A percentile compares a stretch with the other conserved stretches of the same genome.
These are phyloP conservation scores for Stellera chamaejasme DNA, from an alignment of 345 rosid species.

Conservation along the genomic window DNA sequence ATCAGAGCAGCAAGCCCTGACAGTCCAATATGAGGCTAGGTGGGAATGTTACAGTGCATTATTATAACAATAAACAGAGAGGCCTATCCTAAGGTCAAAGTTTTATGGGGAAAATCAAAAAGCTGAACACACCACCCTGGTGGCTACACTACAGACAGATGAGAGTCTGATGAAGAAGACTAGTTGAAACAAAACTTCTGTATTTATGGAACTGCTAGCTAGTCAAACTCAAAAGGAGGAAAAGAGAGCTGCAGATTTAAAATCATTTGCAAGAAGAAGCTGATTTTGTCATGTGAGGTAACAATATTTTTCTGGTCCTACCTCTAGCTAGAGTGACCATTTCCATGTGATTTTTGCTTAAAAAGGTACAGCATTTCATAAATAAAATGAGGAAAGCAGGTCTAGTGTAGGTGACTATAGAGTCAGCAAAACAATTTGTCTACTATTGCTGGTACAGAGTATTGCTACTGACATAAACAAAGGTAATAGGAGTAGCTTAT, in stretches of 20 bases:
- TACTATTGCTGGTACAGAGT: neutral
- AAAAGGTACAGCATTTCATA: neutral
- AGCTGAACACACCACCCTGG: conserved; percentile 2
- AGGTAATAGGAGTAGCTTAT: no score
- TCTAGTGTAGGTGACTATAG: neutral
- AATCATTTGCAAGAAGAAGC: neutral
- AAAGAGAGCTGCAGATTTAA: neutral
- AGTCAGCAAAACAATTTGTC: conserved; percentile 1
- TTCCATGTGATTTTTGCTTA: neutral
- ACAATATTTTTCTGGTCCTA: no score
- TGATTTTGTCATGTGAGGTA: conserved; percentile 16
- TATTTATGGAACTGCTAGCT: neutral
- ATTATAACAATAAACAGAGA: conserved; percentile 4
- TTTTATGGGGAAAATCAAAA: conserved; percentile 17
- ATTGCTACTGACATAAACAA: no score
- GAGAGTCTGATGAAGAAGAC: no score
- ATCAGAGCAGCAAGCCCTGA: conserved; percentile 1
- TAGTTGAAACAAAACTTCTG: neutral
- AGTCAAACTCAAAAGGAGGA: neutral
- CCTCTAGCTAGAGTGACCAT: no score
- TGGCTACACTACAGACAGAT: no score
- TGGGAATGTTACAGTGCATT: conserved; percentile 1
- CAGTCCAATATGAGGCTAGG: neutral
- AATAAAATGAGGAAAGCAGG: neutral
- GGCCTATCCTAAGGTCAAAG: conserved; percentile 14